Evolutionary conservation across 345 rosid species (phyloP).

Genomic region (Viola odorata): DNA sequence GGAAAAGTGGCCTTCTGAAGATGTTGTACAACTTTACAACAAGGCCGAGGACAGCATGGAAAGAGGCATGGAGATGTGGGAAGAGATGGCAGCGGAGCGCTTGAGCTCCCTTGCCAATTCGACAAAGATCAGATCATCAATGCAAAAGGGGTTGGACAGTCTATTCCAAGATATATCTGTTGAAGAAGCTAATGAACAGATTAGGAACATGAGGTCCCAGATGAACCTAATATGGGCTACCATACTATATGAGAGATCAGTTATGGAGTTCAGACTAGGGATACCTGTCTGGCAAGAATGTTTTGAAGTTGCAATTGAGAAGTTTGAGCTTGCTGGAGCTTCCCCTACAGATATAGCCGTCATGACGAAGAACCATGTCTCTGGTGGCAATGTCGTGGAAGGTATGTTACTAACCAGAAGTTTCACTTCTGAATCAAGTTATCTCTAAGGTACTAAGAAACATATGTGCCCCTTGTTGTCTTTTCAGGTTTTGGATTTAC

Average conservation of each 20-base stretch:
- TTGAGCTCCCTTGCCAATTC: constrained; percentile 20
- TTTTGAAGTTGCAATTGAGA: constrained; percentile 72
- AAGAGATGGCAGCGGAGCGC: constrained; percentile 37
- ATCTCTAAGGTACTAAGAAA: constrained; percentile 11
- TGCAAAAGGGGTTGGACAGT: constrained; percentile 32
- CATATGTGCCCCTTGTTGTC: constrained; percentile 3
- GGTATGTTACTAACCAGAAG: constrained; percentile 35
- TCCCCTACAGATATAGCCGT: constrained; percentile 49
- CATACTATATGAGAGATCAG: constrained; percentile 77
- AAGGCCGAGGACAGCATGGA: constrained; percentile 71
- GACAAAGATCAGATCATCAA: constrained; percentile 14
- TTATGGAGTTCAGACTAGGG: constrained; percentile 75
- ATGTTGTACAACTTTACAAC: constrained; percentile 53
- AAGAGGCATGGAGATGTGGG: constrained; percentile 64
- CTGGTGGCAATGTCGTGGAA: constrained; percentile 43
- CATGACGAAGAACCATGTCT: constrained; percentile 58
- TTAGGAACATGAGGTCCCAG: constrained; percentile 42
- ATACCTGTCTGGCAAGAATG: constrained; percentile 66
- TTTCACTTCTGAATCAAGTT: constrained; percentile 1
- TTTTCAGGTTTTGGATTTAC: constrained; percentile 57
- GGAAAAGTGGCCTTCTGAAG: constrained; percentile 52
- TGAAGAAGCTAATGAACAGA: constrained; percentile 50
- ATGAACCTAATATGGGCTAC: constrained; percentile 74
- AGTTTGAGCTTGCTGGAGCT: constrained; percentile 71
- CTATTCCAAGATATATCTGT: constrained; percentile 38